A percentile compares a stretch with the other conserved stretches of the same genome.
Evolutionary conservation across 129 eudicot species (phyloP).

Genomic region (Lonicera japonica): DNA sequence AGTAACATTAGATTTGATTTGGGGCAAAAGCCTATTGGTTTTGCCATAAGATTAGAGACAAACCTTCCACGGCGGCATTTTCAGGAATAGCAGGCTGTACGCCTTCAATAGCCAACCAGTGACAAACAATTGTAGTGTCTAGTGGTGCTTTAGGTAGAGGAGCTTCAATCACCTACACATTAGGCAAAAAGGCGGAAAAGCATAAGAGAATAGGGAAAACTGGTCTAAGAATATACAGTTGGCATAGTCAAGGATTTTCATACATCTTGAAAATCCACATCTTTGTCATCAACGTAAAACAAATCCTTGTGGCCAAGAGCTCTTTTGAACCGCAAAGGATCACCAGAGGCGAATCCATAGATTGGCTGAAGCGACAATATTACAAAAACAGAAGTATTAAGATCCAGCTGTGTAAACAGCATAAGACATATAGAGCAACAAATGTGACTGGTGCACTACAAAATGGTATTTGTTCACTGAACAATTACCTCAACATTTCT

Average conservation of each 20-base stretch:
- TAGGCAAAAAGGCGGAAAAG: constrained; percentile 4
- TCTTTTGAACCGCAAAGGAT: constrained; percentile 59
- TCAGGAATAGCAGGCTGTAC: constrained; percentile 77
- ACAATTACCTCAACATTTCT: constrained; percentile 61
- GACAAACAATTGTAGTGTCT: constrained; percentile 57
- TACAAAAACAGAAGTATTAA: background rate
- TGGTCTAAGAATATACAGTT: background rate
- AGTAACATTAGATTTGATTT: no score
- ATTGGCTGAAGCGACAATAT: constrained; percentile 46
- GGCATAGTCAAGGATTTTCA: constrained; percentile 13
- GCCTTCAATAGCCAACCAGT: constrained; percentile 76
- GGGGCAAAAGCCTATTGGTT: background rate
- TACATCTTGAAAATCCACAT: constrained; percentile 65
- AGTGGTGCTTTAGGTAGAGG: constrained; percentile 78
- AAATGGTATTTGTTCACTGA: background rate
- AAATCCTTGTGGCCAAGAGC: constrained; percentile 71
- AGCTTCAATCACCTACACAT: constrained; percentile 56
- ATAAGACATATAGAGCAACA: background rate
- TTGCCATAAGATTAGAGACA: constrained; percentile 1
- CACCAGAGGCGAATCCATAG: constrained; percentile 72
- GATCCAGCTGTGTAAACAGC: background rate
- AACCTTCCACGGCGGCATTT: constrained; percentile 70
- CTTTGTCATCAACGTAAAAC: constrained; percentile 65
- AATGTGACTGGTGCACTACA: background rate
- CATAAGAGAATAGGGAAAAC: constrained; percentile 2